A percentile compares a stretch with the other conserved stretches of the same genome.
Evolutionary conservation across 768 basidiomycete genomes (phyloP).

Genomic region (Gloeopeniophorella convolvens): DNA sequence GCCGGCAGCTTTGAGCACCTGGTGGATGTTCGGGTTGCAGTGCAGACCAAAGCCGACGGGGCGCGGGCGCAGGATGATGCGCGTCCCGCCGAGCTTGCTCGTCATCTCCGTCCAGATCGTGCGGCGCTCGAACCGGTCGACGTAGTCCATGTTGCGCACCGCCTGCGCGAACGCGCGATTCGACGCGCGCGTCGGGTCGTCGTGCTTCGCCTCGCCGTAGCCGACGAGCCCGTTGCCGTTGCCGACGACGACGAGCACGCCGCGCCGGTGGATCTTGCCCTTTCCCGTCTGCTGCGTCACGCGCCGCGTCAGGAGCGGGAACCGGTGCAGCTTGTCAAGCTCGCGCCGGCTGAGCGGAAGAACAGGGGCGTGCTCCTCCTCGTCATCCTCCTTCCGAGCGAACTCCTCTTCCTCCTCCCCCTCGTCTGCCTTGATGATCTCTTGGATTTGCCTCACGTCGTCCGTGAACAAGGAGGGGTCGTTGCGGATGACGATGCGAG

Average conservation of each 20-base stretch:
- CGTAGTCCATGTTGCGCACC: conserved; percentile 83
- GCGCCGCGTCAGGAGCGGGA: conserved; percentile 40
- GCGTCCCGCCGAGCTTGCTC: conserved; percentile 78
- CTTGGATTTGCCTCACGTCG: conserved; percentile 28
- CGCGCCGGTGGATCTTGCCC: conserved; percentile 70
- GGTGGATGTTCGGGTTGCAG: conserved; percentile 85
- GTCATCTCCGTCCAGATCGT: conserved; percentile 93
- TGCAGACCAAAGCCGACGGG: conserved; percentile 89
- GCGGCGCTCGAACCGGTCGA: conserved; percentile 89
- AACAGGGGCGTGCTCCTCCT: conserved; percentile 25
- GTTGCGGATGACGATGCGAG: conserved; percentile 62
- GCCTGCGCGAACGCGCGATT: conserved; percentile 61
- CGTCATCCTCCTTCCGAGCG: conserved; percentile 18
- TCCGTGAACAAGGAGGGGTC: conserved; percentile 59
- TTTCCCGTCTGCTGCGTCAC: conserved; percentile 91
- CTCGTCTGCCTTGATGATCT: conserved; percentile 27
- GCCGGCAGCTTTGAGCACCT: conserved; percentile 86
- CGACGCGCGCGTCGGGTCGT: conserved; percentile 44
- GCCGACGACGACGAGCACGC: conserved; percentile 66
- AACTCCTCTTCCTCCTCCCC: conserved; percentile 20
- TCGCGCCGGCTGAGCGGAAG: conserved; percentile 27
- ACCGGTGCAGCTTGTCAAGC: conserved; percentile 33
- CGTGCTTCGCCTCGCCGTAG: conserved; percentile 74
- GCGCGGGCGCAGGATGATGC: conserved; percentile 71
- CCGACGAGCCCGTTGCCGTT: conserved; percentile 82